Evolutionary conservation across 1,139 yeast genomes (phyloP).

Genomic region (Scheffersomyces illinoinensis): DNA sequence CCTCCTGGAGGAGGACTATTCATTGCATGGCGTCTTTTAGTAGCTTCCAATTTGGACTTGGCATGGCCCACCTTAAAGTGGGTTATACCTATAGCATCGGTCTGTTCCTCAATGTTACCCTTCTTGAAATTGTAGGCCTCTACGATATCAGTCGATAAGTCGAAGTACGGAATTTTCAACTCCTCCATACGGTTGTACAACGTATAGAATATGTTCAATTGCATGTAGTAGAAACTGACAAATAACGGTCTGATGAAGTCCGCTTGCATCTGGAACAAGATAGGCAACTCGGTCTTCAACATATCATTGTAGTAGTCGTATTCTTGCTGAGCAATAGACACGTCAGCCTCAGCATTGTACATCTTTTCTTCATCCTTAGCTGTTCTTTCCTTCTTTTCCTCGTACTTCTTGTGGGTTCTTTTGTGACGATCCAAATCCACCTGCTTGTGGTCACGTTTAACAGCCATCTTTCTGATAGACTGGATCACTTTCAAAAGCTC

Average conservation of each 20-base stretch:
- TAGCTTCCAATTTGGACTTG: constrained; percentile 76
- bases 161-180: constrained; percentile 95
- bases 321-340: constrained; percentile 91
- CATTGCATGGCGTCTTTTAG: constrained; percentile 70
- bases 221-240: constrained; percentile 95
- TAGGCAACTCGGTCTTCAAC: constrained; percentile 87
- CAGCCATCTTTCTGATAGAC: constrained; percentile 86
- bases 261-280: constrained; percentile 82
- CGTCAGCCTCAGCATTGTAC: constrained; percentile 86
- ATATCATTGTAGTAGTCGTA: constrained; percentile 93
- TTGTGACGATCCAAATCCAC: constrained; percentile 88
- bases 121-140: constrained; percentile 79
- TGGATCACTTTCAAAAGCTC: constrained; percentile 82
- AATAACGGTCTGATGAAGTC: constrained; percentile 92
- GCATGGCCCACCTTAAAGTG: constrained; percentile 91
- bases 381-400: constrained; percentile 78
- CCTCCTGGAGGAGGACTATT: constrained; percentile 33
- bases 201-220: constrained; percentile 92
- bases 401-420: constrained; percentile 66
- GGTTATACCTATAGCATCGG: constrained; percentile 84
- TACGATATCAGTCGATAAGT: constrained; percentile 75
- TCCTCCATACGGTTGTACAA: constrained; percentile 89
- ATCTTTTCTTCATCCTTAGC: constrained; percentile 88
- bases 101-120: constrained; percentile 85
- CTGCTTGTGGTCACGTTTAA: constrained; percentile 94